A percentile compares a stretch with the other conserved stretches of the same genome.
Evolutionary conservation across 139 green algal species (phyloP).

Genomic region (Deuterostichococcus epilithicus): DNA sequence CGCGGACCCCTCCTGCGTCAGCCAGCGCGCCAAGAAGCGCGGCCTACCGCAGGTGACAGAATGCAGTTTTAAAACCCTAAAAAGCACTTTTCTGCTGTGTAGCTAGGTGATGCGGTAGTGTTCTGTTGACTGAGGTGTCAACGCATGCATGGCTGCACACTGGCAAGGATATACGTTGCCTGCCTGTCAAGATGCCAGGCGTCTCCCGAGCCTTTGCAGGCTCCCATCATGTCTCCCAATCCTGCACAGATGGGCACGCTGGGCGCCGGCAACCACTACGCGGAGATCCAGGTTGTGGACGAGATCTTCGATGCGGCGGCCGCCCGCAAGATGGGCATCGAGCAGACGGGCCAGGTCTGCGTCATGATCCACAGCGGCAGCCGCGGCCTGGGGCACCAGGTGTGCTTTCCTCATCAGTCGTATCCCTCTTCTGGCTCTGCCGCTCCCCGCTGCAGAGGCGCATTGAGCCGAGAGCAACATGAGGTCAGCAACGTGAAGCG

Average conservation of each 20-base stretch:
- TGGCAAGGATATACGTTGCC: too few species aligned
- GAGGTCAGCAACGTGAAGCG: not conserved
- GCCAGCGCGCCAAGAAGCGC: constrained; percentile 79
- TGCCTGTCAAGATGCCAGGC: too few species aligned
- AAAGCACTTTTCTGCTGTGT: too few species aligned
- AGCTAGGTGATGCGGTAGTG: too few species aligned
- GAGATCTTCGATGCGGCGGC: constrained; percentile 81
- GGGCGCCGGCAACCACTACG: constrained; percentile 91
- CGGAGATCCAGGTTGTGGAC: constrained; percentile 88
- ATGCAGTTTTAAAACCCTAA: too few species aligned
- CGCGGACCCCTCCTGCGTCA: constrained; percentile 77
- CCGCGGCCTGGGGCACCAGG: constrained; percentile 82
- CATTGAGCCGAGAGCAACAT: not conserved
- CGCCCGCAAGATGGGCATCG: constrained; percentile 78
- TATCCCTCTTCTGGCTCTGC: not conserved
- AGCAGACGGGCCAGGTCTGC: constrained; percentile 60
- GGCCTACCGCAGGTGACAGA: constrained; percentile 59
- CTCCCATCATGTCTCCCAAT: not conserved
- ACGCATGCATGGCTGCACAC: too few species aligned
- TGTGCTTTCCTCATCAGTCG: not conserved
- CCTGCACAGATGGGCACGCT: constrained; percentile 82
- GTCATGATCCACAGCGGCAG: constrained; percentile 88
- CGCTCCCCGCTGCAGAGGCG: not conserved
- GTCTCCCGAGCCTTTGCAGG: too few species aligned
- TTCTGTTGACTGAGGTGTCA: too few species aligned